Evolutionary conservation across 2,329 filamentous ascomycete genomes (phyloP), one percentile per base, ranked within the genome.

Genomic region (Nothomitra cinnamomea): DNA sequence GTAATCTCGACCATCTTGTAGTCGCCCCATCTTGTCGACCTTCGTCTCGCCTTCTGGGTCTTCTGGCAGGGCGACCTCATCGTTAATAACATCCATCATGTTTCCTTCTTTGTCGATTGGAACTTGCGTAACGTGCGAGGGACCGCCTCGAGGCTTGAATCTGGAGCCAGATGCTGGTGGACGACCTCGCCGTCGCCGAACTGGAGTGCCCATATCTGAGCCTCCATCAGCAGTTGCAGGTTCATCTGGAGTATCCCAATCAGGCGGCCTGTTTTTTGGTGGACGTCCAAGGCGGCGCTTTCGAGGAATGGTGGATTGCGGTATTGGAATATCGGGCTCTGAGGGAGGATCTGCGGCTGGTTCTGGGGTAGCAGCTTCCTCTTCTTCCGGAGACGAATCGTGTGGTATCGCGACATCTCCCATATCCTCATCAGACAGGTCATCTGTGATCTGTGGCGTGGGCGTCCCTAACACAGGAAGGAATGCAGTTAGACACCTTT

Each of bases 21-120:
- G 76, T 61, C 86, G 80, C 28, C 92, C 92, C 61, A 84, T 69
- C 70, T 90, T 90, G 69, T 95, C 87, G 7, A 98, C 90, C 71
- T 96, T 98, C 58, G 79, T 79, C 69, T 95, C 89, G 60, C 92
- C 92, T 63, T 90, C 87, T 1, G 82, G 69, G 61, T 96, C 90
- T 58, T 89, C 84, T 0, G 89, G 87, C 45, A 98, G 73, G 35
- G 83, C 84, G 45, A 94, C 87, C 70, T 98, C 92, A 62, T 98
- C 92, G 63, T 95, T 78, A 56, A 87, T 76, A 55, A 98, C 90
- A 62, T 92, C 85, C 69, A 90, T 83, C 68, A 87, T 81, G 55
- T 88, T 95, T 52, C 92, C 92, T 62, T 95, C 88, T 63, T 94
- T 94, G 67, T 96, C 92, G 56, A 95, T 83, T 3, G 87, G 81